Percentiles rank a stretch among this genome's conserved stretches.
Conservation (phyloP, 305 asterid genomes). For the Withania somnifera region DNA sequence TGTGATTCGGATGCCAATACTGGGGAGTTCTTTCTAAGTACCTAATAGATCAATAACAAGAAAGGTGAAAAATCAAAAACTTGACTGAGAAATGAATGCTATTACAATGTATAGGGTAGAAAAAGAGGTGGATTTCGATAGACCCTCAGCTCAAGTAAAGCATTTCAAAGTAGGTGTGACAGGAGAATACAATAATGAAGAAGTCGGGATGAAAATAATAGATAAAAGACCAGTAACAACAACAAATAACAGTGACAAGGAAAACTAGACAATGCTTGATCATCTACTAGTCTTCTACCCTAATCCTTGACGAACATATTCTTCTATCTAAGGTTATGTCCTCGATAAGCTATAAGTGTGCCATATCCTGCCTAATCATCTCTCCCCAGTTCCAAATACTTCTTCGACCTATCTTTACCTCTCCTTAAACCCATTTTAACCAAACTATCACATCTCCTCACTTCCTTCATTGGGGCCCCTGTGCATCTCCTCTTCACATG, state of each 20-base stretch:
- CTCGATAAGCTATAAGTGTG: neutral
- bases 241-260: neutral
- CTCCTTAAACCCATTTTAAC: neutral
- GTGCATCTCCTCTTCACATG: neutral
- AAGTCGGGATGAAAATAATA: neutral
- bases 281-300: neutral
- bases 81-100: neutral
- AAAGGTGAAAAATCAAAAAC: neutral
- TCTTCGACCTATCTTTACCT: neutral
- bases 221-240: neutral
- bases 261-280: neutral
- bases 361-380: neutral
- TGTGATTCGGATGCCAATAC: conserved; percentile 78
- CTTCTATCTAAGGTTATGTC: neutral
- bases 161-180: neutral
- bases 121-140: neutral
- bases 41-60: conserved; percentile 25
- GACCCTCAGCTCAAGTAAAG: neutral
- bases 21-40: conserved; percentile 47
- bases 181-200: neutral
- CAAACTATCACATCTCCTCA: neutral
- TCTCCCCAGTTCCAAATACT: neutral
- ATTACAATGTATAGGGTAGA: neutral
- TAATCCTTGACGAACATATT: neutral
- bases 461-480: neutral